phyloP scores from a whole-genome alignment of 1,284 basidiomycete genomes.

The Fomes fomentarius region DNA sequence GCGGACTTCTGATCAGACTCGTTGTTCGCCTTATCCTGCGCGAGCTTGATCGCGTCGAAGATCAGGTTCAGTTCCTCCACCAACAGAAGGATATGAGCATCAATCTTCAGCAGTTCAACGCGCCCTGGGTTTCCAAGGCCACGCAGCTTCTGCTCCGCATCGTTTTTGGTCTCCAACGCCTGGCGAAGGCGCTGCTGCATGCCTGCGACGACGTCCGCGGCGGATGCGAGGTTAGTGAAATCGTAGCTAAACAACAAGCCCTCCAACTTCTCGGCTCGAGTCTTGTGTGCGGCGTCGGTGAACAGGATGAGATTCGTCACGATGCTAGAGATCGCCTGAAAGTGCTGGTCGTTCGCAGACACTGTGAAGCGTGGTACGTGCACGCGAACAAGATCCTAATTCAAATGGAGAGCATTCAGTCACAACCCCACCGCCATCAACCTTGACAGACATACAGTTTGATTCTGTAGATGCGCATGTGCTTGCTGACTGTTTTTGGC shows the following conservation, averaged over 20 bases:
- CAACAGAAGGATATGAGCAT: constrained; percentile 77
- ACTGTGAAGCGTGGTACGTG: constrained; percentile 88
- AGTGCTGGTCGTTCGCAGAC: constrained; percentile 87
- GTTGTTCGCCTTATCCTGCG: constrained; percentile 77
- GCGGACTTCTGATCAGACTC: constrained; percentile 81
- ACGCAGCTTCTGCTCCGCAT: constrained; percentile 45
- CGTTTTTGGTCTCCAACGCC: constrained; percentile 63
- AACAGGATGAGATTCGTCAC: constrained; percentile 89
- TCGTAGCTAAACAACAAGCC: constrained; percentile 90
- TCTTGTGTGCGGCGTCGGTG: constrained; percentile 84
- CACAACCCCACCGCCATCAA: constrained; percentile 1
- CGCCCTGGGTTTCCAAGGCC: constrained; percentile 49
- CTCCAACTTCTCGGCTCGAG: constrained; percentile 78
- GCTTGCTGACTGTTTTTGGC: constrained; percentile 40
- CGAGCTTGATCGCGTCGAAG: constrained; percentile 87
- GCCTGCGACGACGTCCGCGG: constrained; percentile 71
- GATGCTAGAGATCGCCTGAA: constrained; percentile 86
- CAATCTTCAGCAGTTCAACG: constrained; percentile 69
- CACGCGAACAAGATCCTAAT: constrained; percentile 80
- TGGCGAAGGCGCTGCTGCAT: constrained; percentile 80
- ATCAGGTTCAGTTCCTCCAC: constrained; percentile 85
- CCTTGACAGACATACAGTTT: constrained; percentile 60
- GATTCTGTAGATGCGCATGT: constrained; percentile 75
- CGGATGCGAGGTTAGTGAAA: constrained; percentile 77
- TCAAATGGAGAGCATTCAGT: neutral